Conservation (phyloP, 305 asterid species). For the Fraxinus floribunda region DNA sequence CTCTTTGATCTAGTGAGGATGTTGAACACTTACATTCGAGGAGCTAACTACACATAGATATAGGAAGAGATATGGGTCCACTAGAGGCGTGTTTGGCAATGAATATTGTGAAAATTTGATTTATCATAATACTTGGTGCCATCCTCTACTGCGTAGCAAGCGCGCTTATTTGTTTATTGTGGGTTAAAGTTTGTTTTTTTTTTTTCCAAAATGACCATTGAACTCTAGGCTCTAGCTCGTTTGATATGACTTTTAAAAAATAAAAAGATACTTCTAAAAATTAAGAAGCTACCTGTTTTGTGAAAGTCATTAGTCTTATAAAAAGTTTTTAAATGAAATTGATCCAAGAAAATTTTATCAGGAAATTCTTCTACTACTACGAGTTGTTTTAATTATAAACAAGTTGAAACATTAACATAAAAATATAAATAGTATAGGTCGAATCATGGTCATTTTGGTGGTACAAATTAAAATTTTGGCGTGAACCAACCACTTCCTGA, state of each 20-base stretch:
- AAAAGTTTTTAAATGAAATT: not conserved
- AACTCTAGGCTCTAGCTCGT: not conserved
- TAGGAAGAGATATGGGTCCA: not conserved
- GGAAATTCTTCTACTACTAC: not conserved
- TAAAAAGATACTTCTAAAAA: no score
- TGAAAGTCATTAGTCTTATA: not conserved
- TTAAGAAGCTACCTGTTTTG: not conserved
- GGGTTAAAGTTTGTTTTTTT: not conserved
- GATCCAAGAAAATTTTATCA: no score
- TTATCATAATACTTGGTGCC: not conserved
- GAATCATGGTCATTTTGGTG: not conserved
- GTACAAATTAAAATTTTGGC: not conserved
- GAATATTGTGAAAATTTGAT: not conserved
- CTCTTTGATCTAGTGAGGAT: not conserved
- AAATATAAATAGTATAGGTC: not conserved
- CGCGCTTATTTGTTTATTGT: not conserved
- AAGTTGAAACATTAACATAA: not conserved
- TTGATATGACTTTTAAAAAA: no score
- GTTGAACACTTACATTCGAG: no score
- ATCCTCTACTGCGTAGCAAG: not conserved
- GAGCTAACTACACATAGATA: not conserved
- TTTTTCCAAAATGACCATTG: not conserved
- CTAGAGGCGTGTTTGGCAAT: not conserved
- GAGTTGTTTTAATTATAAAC: not conserved
- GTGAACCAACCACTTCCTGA: not conserved